Base-by-base conservation (phyloP, 2,329 filamentous ascomycete genomes). In the Neoascochyta sp. region DNA sequence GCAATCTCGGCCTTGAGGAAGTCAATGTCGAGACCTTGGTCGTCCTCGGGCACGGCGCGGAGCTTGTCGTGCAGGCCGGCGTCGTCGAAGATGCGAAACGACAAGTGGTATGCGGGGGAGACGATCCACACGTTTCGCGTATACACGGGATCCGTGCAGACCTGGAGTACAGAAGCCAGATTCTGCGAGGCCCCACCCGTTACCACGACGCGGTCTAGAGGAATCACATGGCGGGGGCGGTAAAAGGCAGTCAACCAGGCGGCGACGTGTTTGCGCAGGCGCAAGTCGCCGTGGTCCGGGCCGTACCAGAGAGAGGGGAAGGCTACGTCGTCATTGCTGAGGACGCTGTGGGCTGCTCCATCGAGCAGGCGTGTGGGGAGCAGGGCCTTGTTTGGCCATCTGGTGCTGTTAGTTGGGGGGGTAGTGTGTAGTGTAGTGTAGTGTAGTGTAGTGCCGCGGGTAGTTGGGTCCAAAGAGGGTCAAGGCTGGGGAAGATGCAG, bases 161-260 rank as follows among this genome's bases (percentile, higher is more conserved):
- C 83, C 59, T 83, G 78, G 27, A 95, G 66, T 4, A 94, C 66
- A 51, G 79, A 83, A 0, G 83, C 86, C 3, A 94, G 61, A 54
- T 81, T 88, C 69, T 94, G 88, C 44, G 80, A 86, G 3, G 89
- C 89, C 10, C 89, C 89, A 24, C 88, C 87, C 0, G 85, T 86
- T 56, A 95, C 81, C 54, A 81, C 84, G 31, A 95, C 81, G 17
- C 86, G 74, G 3, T 77, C 70, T 4, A 71, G 52, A 9, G 63
- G 51, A 24, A 80, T 66, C 2, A 65, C 57, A 3, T 62, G 45
- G 16, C 32, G 57, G 3, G 67, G 66, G 16, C 57, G 42, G 54
- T 86, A 90, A 50, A 81, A 81, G 1, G 54, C 47, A 1, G 70
- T 73, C 22, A 95, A 68, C 84, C 86, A 95, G 21, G 63, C 54